These are phyloP conservation scores for Cenchrus fungigraminus DNA, from an alignment of 176 grass and related monocot genomes.

Conservation along the genomic window DNA sequence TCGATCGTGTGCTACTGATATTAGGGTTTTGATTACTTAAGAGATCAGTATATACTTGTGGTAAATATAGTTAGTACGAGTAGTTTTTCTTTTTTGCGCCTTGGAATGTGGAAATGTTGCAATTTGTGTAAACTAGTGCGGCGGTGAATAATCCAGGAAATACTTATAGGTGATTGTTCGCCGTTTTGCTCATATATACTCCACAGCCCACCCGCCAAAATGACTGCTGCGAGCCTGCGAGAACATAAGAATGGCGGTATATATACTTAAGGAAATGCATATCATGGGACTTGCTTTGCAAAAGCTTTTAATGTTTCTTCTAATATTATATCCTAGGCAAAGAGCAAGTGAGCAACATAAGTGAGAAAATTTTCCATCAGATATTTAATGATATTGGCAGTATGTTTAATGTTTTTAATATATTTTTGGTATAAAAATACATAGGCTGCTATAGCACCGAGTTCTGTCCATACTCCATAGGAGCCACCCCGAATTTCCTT, in stretches of 20 bases:
- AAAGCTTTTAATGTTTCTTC: too few relatives aligned
- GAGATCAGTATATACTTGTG: background rate
- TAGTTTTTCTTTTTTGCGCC: background rate
- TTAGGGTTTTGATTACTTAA: background rate
- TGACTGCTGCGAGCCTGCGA: too few relatives aligned
- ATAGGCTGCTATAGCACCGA: background rate
- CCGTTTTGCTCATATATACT: too few relatives aligned
- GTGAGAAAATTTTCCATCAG: background rate
- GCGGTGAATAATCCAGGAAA: too few relatives aligned
- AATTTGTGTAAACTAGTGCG: too few relatives aligned
- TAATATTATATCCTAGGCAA: background rate
- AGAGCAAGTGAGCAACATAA: background rate
- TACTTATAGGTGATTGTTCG: too few relatives aligned
- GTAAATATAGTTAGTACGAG: background rate
- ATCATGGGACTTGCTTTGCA: too few relatives aligned
- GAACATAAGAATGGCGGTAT: too few relatives aligned
- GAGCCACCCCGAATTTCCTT: background rate
- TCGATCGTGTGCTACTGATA: background rate
- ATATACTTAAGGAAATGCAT: too few relatives aligned
- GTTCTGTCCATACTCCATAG: too few relatives aligned
- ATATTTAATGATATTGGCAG: background rate
- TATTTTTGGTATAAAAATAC: background rate
- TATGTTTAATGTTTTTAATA: background rate
- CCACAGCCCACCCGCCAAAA: background rate
- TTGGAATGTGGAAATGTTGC: too few relatives aligned